Base-by-base conservation (phyloP, 2,329 filamentous ascomycete species). In the Daldinia sp. region DNA sequence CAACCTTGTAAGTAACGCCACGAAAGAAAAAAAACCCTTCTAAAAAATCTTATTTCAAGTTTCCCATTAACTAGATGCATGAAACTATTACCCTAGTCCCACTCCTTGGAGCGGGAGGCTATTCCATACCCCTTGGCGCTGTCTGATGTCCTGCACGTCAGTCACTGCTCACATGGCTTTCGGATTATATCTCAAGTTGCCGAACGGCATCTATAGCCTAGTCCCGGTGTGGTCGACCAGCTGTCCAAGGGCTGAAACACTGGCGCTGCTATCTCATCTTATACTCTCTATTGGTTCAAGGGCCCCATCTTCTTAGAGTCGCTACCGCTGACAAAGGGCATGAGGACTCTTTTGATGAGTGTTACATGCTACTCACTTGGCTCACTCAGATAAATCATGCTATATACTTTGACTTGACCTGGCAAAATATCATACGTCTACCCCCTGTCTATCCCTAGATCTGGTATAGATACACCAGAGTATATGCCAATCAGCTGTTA, bases 341-440 rank as follows among this genome's bases (percentile, higher is more conserved):
- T 68, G 61, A 66, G 67, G 50, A 37, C 41, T 23, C 20, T 59
- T 65, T 65, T 65, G 37, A 64, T 71, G 70, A 72, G 60, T 67
- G 72, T 62, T 69, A 56, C 59, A 69, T 70, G 64, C 68, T 64
- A 44, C 56, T 63, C 60, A 71, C 64, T 67, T 70, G 68, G 70
- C 67, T 63, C 46, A 60, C 63, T 68, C 67, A 71, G 63, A 65
- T 74, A 70, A 71, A 72, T 60, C 67, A 56, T 68, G 61, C 71
- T 73, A 63, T 74, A 73, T 70, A 72, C 71, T 71, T 71, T 75
- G 69, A 72, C 70, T 64, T 68, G 70, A 70, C 68, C 70, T 64
- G 65, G 65, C 55, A 59, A 70, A 55, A 68, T 65, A 65, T 65
- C 63, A 69, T 70, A 73, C 57, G 63, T 63, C 57, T 65, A 69